Base-by-base conservation (phyloP, 257 asterid genomes). In the Jacaranda copaia region DNA sequence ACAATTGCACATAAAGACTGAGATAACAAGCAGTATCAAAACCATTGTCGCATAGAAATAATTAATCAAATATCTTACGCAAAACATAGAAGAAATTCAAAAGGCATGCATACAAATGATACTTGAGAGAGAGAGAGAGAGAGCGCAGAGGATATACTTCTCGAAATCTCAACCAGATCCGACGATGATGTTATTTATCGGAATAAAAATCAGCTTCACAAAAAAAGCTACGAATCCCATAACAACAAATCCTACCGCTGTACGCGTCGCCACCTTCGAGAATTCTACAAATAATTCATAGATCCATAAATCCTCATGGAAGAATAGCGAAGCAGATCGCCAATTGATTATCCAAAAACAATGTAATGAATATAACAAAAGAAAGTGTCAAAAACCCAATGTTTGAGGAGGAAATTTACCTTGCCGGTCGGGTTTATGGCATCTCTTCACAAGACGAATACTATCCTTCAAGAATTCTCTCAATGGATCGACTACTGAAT, bases 141-240 rank as follows among this genome's bases (percentile, higher is more conserved):
- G n/a, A n/a, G n/a, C n/a, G n/a, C n/a, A n/a, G n/a, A 32, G 43
- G 18, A 14, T 7, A 36, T 53, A 36, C 63, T 52, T 70, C 62
- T 3, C 63, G 74, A 57, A 53, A 40, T 52, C 25, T 65, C 58
- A 55, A n/a, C n/a, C n/a, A 64, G 79, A 64, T 75, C 83, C 79
- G 51, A 73, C 83, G 58, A 79, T 79, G 74, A 79, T 79, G 56
- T 72, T 73, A 72, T 73, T 73, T 63, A 79, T 79, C 64, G 83
- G 83, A 52, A 79, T 73, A 72, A 73, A 79, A n/a, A 79, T 73
- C 55, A 79, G 75, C 60, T 79, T 79, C 19, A 79, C 32, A 20
- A 73, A 79, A 61, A 79, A 73, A 3, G 75, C 83, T n/a, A 73
- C 83, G 58, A 79, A 79, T 66, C 79, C 83, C 79, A 79, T 79